A percentile compares a stretch with the other conserved stretches of the same genome.
These are phyloP conservation scores for Dimocarpus longan DNA, from an alignment of 345 rosid species.

Conservation along the genomic window DNA sequence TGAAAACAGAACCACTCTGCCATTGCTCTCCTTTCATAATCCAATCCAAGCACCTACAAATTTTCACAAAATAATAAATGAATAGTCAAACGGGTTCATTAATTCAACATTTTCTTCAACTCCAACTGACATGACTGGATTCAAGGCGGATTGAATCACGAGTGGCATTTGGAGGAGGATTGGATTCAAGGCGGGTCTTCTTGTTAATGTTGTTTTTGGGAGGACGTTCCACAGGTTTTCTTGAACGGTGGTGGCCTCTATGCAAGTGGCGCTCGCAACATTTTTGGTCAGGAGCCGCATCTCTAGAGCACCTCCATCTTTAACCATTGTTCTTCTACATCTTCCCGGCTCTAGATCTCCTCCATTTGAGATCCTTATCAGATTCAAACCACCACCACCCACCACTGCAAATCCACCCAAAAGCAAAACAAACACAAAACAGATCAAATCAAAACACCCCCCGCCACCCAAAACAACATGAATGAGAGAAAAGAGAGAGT, in stretches of 20 bases:
- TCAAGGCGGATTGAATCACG: no score
- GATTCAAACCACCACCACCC: conserved; percentile 29
- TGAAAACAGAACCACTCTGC: conserved; percentile 24
- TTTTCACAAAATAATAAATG: no score
- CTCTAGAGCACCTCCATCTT: conserved; percentile 90
- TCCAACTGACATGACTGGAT: no score
- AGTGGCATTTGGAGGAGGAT: background rate
- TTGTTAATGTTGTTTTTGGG: conserved; percentile 23
- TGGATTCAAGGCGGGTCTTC: conserved; percentile 32
- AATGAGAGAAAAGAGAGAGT: background rate
- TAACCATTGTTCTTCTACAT: conserved; percentile 83
- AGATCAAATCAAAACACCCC: background rate
- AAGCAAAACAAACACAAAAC: background rate
- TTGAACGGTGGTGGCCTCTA: conserved; percentile 96
- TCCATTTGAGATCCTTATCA: conserved; percentile 33
- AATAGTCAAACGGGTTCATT: no score
- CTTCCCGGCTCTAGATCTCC: conserved; percentile 77
- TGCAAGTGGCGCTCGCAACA: conserved; percentile 87
- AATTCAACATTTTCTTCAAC: background rate
- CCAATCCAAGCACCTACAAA: conserved; percentile 43
- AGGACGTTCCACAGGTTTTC: conserved; percentile 91
- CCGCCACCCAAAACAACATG: background rate
- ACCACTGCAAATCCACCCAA: conserved; percentile 32
- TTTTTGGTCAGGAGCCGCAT: conserved; percentile 68
- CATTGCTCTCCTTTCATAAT: conserved; percentile 37